phyloP scores from a whole-genome alignment of 2,329 filamentous ascomycete species.

The Lecanicillium sp. region DNA sequence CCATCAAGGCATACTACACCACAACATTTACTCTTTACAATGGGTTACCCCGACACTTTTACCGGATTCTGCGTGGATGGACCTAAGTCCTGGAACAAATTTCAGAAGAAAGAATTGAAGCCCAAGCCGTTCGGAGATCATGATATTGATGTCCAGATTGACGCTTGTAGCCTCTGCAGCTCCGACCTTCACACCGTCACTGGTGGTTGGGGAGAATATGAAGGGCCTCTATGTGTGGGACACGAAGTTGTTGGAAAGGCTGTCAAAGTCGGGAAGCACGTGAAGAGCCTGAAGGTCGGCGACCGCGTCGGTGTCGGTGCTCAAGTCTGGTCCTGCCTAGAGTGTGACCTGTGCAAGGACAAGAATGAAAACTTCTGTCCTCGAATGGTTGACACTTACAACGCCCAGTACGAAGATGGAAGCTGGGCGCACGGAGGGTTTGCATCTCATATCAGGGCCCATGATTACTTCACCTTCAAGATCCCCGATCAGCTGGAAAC shows the following conservation, averaged over 20 bases:
- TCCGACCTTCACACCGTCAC: slow-evolving; percentile 55
- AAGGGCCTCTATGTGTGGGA: slow-evolving; percentile 46
- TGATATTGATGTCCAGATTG: slow-evolving; percentile 60
- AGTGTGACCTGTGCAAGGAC: slow-evolving; percentile 40
- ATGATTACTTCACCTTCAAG: slow-evolving; percentile 54
- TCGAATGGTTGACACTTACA: slow-evolving; percentile 50
- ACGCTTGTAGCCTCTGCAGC: slow-evolving; percentile 60
- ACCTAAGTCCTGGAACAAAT: slow-evolving; percentile 37
- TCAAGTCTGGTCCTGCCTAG: slow-evolving; percentile 52
- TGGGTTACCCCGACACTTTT: slow-evolving; percentile 36
- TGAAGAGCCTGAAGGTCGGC: slow-evolving; percentile 48
- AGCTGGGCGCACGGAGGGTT: slow-evolving; percentile 60
- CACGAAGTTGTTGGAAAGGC: slow-evolving; percentile 55
- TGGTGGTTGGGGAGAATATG: slow-evolving; percentile 49
- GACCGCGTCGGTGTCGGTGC: slow-evolving; percentile 61
- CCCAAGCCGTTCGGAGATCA: slow-evolving; percentile 31
- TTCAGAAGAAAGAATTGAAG: slow-evolving; percentile 31
- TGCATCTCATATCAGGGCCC: slow-evolving; percentile 42
- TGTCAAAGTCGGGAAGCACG: slow-evolving; percentile 39
- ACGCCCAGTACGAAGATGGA: slow-evolving; percentile 45
- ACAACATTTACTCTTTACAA: not conserved
- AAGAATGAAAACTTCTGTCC: slow-evolving; percentile 47
- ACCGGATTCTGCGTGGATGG: slow-evolving; percentile 37
- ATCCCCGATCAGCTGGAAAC: slow-evolving; percentile 48
- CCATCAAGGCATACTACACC: not conserved